Evolutionary conservation across 75 land plant genomes (phyloP), one percentile per base, ranked within the genome.

Genomic region (Adiantum capillusveneris): DNA sequence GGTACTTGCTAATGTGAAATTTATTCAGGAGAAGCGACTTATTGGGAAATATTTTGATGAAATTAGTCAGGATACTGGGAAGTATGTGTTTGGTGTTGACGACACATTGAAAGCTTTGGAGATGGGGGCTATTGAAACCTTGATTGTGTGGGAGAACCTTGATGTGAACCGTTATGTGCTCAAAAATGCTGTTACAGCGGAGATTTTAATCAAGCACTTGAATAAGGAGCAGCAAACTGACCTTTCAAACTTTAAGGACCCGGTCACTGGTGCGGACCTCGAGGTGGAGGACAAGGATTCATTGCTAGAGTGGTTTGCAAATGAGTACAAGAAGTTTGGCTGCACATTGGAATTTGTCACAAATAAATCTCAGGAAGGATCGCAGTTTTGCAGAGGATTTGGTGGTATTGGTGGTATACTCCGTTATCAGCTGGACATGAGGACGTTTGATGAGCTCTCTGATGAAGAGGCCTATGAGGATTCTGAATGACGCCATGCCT

Each of bases 11-110:
- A 81, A 81, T 70, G 84, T 81, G 13, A 81, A 81, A 63, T 81
- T 81, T 36, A 72, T 81, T 56, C 84, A 81, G 45, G 84, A 81
- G 53, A 81, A 81, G 60, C 60, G 58, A 17, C 71, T 81, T 56
- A 81, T 81, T 63, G 84, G 77, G 9, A 80, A 76, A 52, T 80
- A 67, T 50, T 80, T 80, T 76, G 80, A 76, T 31, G 83, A 80
- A 56, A 75, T 79, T 0, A 75, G 74, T 56, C 82, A 75, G 57
- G 82, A 79, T 46, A 79, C 78, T 1, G 78, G 74, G 1, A 79
- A 75, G 56, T 79, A 75, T 66, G 82, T 79, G 14, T 75, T 79
- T 75, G 74, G 81, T 45, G 61, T 79, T 1, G 82, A 79, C 27
- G 82, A 75, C 54, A 75, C 82, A 1, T 28, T 79, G 25, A 79